Evolutionary conservation across 2,329 filamentous ascomycete genomes (phyloP).

Genomic region (Alternaria ventricosa): DNA sequence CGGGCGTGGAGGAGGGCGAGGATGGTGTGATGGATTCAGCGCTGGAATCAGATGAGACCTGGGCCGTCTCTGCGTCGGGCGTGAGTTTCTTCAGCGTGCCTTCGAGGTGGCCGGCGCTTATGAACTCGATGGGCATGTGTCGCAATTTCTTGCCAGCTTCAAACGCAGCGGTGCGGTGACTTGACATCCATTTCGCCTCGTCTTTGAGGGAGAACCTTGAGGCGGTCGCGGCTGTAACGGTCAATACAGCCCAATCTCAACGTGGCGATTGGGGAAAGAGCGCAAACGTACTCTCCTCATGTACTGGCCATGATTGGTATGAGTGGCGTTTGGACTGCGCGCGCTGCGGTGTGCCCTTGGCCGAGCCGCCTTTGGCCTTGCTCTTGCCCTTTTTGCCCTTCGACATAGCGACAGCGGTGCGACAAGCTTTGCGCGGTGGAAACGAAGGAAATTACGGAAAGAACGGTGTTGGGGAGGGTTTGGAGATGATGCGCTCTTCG

Average conservation of each 20-base stretch:
- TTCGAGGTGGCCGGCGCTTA: slow-evolving; percentile 61
- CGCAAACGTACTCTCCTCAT: slow-evolving; percentile 26
- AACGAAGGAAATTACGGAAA: background rate
- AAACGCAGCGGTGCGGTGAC: slow-evolving; percentile 54
- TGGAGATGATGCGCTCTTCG: slow-evolving; percentile 14
- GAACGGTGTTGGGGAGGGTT: background rate
- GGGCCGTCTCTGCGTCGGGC: slow-evolving; percentile 9
- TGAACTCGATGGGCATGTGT: slow-evolving; percentile 63
- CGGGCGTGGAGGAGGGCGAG: slow-evolving; percentile 22
- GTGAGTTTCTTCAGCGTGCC: slow-evolving; percentile 45
- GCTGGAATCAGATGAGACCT: slow-evolving; percentile 11
- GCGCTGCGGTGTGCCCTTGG: slow-evolving; percentile 27
- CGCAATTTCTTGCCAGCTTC: slow-evolving; percentile 60
- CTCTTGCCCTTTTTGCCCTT: slow-evolving; percentile 36
- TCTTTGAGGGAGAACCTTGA: slow-evolving; percentile 59
- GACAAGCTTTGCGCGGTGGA: background rate
- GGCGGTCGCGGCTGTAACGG: slow-evolving; percentile 19
- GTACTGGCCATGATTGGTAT: slow-evolving; percentile 19
- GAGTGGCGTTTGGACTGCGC: slow-evolving; percentile 22
- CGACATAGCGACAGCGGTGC: slow-evolving; percentile 24
- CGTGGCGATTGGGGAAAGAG: slow-evolving; percentile 6
- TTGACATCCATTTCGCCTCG: slow-evolving; percentile 65
- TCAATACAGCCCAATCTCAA: slow-evolving; percentile 24
- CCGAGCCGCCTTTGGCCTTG: slow-evolving; percentile 31
- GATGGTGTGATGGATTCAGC: slow-evolving; percentile 18